These are phyloP conservation scores for Chionographis japonica DNA, from an alignment of 106 monocot genomes.

Conservation along the genomic window DNA sequence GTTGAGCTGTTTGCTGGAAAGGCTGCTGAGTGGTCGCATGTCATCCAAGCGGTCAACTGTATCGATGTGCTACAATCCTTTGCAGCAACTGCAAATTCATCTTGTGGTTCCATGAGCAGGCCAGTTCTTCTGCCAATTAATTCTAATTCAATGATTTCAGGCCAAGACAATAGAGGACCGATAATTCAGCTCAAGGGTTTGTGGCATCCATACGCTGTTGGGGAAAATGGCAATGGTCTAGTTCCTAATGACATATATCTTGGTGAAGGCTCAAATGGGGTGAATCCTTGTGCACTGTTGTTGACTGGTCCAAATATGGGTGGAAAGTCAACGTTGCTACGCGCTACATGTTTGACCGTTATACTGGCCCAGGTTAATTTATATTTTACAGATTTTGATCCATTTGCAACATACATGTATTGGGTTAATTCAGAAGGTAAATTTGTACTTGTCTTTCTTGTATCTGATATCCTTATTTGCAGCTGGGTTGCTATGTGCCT, in stretches of 20 bases:
- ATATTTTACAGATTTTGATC: not conserved
- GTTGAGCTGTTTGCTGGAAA: constrained; percentile 58
- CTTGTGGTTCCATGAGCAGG: constrained; percentile 55
- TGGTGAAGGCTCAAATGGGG: constrained; percentile 36
- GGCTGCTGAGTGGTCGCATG: constrained; percentile 57
- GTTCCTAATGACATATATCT: constrained; percentile 88
- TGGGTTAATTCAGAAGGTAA: not conserved
- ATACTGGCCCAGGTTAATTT: constrained; percentile 82
- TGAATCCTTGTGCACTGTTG: constrained; percentile 49
- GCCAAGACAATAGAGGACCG: constrained; percentile 18
- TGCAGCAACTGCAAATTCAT: constrained; percentile 42
- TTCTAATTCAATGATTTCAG: constrained; percentile 8
- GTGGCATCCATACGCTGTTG: constrained; percentile 93
- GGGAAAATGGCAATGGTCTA: constrained; percentile 44
- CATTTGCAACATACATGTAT: not conserved
- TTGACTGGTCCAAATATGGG: constrained; percentile 99
- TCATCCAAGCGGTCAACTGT: constrained; percentile 59
- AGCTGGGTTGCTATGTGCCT: constrained; percentile 94
- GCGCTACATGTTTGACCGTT: constrained; percentile 88
- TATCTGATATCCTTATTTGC: constrained; percentile 7
- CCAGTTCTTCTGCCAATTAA: constrained; percentile 45
- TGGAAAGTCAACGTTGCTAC: constrained; percentile 90
- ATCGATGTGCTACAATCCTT: constrained; percentile 89
- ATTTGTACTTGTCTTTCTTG: not conserved
- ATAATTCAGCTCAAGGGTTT: constrained; percentile 64